phyloP scores from a whole-genome alignment of 495 filamentous ascomycete genomes.

The Neurospora sp. region DNA sequence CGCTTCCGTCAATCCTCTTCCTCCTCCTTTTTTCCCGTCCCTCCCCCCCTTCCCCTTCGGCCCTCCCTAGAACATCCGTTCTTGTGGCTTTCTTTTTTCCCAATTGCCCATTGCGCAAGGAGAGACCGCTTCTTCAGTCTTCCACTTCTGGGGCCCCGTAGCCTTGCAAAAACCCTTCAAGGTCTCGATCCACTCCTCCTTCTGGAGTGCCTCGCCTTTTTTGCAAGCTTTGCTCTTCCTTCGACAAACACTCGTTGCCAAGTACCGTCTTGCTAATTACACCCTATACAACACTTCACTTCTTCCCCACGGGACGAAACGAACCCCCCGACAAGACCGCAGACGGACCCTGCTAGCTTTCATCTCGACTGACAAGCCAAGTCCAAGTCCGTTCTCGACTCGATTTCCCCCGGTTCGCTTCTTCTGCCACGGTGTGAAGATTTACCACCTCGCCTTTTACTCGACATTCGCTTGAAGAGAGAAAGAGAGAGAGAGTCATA shows the following conservation, averaged over 20 bases:
- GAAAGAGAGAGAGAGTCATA: background rate
- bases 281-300: background rate
- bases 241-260: slow-evolving; percentile 1
- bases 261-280: slow-evolving; percentile 1
- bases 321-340: background rate
- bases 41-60: background rate
- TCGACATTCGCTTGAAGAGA: slow-evolving; percentile 17
- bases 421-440: background rate
- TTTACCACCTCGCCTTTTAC: slow-evolving; percentile 9
- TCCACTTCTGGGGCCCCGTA: background rate
- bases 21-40: slow-evolving; percentile 12
- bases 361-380: background rate
- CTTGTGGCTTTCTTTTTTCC: background rate
- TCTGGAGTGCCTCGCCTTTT: background rate
- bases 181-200: background rate
- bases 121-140: background rate
- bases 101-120: background rate
- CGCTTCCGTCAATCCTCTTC: slow-evolving; percentile 13
- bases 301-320: slow-evolving; percentile 1
- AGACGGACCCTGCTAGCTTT: background rate
- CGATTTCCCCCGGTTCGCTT: background rate
- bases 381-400: background rate
- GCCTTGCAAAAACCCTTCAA: background rate
- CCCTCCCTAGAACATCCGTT: slow-evolving; percentile 1
- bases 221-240: slow-evolving; percentile 3